Percentiles rank a stretch among this genome's conserved stretches.
Evolutionary conservation across 2,329 filamentous ascomycete species (phyloP).

Genomic region (Colletotrichum trifolii): DNA sequence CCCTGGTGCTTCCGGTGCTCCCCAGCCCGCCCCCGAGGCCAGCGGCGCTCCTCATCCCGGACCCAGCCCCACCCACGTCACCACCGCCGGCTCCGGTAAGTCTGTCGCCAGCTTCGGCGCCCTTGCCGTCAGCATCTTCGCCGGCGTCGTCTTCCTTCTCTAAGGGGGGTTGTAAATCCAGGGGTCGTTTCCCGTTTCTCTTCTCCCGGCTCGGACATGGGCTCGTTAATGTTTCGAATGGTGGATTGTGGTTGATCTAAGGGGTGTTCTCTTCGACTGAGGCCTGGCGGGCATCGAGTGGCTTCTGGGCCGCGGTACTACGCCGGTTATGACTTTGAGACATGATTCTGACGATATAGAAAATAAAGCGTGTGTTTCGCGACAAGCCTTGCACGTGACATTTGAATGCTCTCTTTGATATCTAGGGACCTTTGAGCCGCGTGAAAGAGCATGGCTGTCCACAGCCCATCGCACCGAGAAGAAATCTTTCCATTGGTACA

Average conservation of each 20-base stretch:
- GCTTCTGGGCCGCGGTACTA: constrained; percentile 11
- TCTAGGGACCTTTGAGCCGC: no score
- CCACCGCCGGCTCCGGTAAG: constrained; percentile 33
- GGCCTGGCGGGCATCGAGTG: constrained; percentile 24
- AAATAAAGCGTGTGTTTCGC: constrained; percentile 34
- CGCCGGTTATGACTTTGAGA: constrained; percentile 32
- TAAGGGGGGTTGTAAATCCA: constrained; percentile 20
- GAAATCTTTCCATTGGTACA: no score
- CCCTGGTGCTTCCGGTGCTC: neutral
- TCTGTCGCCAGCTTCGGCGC: constrained; percentile 36
- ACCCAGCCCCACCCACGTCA: constrained; percentile 5
- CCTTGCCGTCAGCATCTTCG: constrained; percentile 31
- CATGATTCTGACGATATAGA: constrained; percentile 36
- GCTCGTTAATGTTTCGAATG: constrained; percentile 21
- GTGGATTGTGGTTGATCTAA: constrained; percentile 20
- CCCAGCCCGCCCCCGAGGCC: neutral
- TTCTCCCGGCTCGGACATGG: constrained; percentile 14
- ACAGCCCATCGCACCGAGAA: no score
- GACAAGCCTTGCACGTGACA: neutral
- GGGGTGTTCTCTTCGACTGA: constrained; percentile 27
- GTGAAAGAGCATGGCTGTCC: no score
- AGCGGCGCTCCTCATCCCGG: neutral
- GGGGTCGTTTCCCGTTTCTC: constrained; percentile 8
- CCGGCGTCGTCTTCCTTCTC: constrained; percentile 32
- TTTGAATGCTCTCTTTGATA: no score